Evolutionary conservation across 2,329 filamentous ascomycete genomes (phyloP), one percentile per base, ranked within the genome.

Genomic region (Ophiostoma sp.): DNA sequence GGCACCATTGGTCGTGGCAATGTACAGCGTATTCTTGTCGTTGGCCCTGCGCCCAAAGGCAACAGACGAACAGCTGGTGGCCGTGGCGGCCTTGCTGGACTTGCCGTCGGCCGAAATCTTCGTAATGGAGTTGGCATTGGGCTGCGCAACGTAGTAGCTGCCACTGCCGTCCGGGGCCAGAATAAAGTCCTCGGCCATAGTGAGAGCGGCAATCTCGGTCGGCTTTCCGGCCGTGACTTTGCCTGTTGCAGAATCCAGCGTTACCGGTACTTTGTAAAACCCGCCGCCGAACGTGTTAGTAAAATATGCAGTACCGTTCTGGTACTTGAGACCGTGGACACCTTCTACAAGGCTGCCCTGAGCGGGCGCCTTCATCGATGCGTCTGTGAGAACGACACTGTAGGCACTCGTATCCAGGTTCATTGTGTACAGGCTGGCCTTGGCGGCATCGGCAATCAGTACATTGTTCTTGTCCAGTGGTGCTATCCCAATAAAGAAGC

Each of bases 261-360:
- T 28, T 7, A 74, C 52, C 3, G 50, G 4, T 25, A 71, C 61
- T 33, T 74, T 74, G 57, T 63, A 74, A 61, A 71, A 72, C 12
- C 45, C 71, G 31, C 72, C 59, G 39, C 64, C 52, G 22, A 75
- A 50, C 48, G 55, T 80, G 75, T 81, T 81, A 31, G 80, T 81
- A 77, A 79, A 81, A 78, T 79, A 81, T 6, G 80, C 75, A 11
- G 72, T 75, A 19, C 77, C 77, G 74, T 79, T 76, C 15, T 64
- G 52, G 74, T 80, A 80, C 66, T 78, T 78, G 70, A 80, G 11
- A 4, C 75, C 42, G 64, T 75, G 74, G 25, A 73, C 77, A 28
- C 80, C 80, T 71, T 80, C 80, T 45, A 80, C 79, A 17, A 79
- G 78, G 19, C 79, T 79, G 9, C 77, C 77, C 36, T 79, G 79